Evolutionary conservation across 768 basidiomycete genomes (phyloP), one percentile per base, ranked within the genome.

Genomic region (Suillus brevipes): DNA sequence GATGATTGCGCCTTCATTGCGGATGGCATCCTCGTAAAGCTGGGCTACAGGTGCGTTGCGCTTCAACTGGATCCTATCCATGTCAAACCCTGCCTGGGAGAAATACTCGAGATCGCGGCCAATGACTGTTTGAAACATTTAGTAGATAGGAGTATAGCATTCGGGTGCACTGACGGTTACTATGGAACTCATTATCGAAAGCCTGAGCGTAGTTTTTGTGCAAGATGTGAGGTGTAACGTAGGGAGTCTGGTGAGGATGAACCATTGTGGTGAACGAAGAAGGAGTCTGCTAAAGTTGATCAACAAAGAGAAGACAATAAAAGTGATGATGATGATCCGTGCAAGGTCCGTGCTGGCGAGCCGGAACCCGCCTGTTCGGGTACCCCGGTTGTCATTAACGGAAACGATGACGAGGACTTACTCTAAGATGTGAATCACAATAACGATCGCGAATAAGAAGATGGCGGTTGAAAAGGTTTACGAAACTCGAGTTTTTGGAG

Each of bases 21-120:
- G 90, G 82, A 99, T 90, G 71, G 97, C 97, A 72, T 99, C 97
- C 76, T 99, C 97, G 80, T 97, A 97, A 50, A 97, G 90, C 71
- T 89, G 85, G 1, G 96, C 94, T 50, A 90, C 88, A 25, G 94
- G 85, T 2, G 94, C 94, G 69, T 97, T 97, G 79, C 94, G 92
- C 81, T 94, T 96, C 79, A 99, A 85, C 77, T 95, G 91, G 79
- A 99, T 95, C 71, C 91, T 88, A 74, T 96, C 91, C 91, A 99
- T 97, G 82, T 99, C 97, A 81, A 99, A 99, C 67, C 97, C 97
- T 64, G 97, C 97, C 78, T 97, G 92, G 45, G 97, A 99, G 87
- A 97, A 97, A 81, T 95, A 94, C 77, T 95, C 92, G 73, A 99
- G 86, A 75, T 99, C 96, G 71, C 86, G 89, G 72, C 94, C 95